Evolutionary conservation across 2,329 filamentous ascomycete genomes (phyloP).

Genomic region (Pseudocercospora vitis): DNA sequence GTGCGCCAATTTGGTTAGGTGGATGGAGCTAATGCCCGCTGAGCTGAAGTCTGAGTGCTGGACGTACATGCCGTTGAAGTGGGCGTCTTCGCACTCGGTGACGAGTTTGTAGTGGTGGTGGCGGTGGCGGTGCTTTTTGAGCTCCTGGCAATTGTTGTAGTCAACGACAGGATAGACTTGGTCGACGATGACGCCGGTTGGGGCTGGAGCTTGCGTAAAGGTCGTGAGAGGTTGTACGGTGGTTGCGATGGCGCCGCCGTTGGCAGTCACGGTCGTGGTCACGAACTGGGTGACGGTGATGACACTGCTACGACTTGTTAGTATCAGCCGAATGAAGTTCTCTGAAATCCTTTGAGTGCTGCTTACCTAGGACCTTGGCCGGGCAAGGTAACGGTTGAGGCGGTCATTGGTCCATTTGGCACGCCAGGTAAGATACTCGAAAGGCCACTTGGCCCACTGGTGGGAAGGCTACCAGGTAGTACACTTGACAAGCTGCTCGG

Average conservation of each 20-base stretch:
- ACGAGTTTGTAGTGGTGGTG: slow-evolving; percentile 3
- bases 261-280: background rate
- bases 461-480: background rate
- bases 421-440: slow-evolving; percentile 15
- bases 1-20: background rate
- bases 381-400: background rate
- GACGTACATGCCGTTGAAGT: slow-evolving; percentile 1
- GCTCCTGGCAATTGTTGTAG: background rate
- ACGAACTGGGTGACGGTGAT: background rate
- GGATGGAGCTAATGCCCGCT: background rate
- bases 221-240: background rate
- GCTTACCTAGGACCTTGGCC: slow-evolving; percentile 12
- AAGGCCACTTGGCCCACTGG: background rate
- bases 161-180: background rate
- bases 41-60: background rate
- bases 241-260: background rate
- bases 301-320: background rate
- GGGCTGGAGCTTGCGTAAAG: background rate
- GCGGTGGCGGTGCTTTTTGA: background rate
- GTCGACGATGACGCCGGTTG: background rate
- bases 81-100: background rate
- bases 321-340: background rate
- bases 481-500: background rate
- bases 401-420: background rate
- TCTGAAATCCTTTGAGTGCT: background rate